These are phyloP conservation scores for Oehlia diaphana DNA, from an alignment of 192 early-diverging fungal genomes.

Conservation along the genomic window DNA sequence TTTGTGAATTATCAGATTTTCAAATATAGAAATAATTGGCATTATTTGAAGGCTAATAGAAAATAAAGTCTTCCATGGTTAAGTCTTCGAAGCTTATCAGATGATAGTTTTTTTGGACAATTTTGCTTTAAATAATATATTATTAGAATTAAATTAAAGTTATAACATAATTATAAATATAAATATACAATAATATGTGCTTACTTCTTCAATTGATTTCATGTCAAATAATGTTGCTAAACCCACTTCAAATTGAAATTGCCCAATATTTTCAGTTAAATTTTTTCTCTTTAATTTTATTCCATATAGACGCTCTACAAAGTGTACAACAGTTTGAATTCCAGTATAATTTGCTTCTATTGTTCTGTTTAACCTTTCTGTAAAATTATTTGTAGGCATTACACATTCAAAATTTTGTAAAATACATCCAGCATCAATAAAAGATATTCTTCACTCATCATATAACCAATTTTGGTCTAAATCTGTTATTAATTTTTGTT, in stretches of 20 bases:
- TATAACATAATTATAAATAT: too few relatives aligned
- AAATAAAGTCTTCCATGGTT: conserved; percentile 1
- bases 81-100: not conserved
- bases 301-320: conserved; percentile 14
- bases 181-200: not conserved
- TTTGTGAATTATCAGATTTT: not conserved
- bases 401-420: not conserved
- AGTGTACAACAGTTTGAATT: not conserved
- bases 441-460: too few relatives aligned
- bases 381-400: not conserved
- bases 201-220: not conserved
- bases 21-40: not conserved
- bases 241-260: not conserved
- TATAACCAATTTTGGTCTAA: not conserved
- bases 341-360: not conserved
- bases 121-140: not conserved
- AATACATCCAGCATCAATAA: too few relatives aligned
- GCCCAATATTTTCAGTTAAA: not conserved
- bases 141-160: too few relatives aligned
- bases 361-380: not conserved
- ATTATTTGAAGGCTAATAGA: not conserved
- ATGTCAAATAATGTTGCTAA: not conserved
- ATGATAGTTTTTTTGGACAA: not conserved
- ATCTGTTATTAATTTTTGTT: too few relatives aligned
- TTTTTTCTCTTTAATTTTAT: not conserved